phyloP scores from a whole-genome alignment of 1,139 yeast genomes.

The Candida sanyaensis region DNA sequence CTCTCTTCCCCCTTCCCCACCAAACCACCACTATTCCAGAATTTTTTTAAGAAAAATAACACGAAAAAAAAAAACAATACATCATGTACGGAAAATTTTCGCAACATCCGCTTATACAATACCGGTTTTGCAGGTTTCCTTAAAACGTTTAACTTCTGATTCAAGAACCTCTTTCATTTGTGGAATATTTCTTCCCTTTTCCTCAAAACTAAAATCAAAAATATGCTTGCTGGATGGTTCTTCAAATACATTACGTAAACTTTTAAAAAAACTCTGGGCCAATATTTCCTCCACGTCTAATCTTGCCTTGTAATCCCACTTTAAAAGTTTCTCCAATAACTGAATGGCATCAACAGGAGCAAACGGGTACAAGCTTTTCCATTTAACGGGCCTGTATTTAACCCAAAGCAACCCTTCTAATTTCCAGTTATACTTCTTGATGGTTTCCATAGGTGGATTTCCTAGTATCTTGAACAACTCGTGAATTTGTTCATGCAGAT shows the following conservation, averaged over 20 bases:
- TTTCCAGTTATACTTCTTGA: constrained; percentile 32
- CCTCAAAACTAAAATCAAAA: constrained; percentile 69
- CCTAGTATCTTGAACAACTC: constrained; percentile 69
- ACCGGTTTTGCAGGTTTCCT: constrained; percentile 12
- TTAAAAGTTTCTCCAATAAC: constrained; percentile 51
- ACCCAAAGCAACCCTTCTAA: constrained; percentile 15
- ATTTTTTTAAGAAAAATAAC: no score
- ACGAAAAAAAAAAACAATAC: neutral
- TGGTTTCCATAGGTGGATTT: constrained; percentile 50
- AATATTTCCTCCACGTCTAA: constrained; percentile 51
- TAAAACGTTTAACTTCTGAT: constrained; percentile 43
- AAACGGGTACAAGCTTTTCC: constrained; percentile 59
- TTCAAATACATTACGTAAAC: constrained; percentile 48
- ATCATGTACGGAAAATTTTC: neutral
- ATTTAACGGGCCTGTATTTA: constrained; percentile 33
- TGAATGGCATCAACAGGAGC: constrained; percentile 49
- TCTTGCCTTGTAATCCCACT: constrained; percentile 60
- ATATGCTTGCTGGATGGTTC: constrained; percentile 50
- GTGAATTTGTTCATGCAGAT: constrained; percentile 61
- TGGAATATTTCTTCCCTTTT: constrained; percentile 28
- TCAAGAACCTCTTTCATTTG: constrained; percentile 48
- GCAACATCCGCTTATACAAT: constrained; percentile 3
- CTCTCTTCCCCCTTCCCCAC: no score
- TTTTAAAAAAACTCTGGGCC: constrained; percentile 49
- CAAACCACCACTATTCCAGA: no score